Evolutionary conservation across 257 asterid genomes (phyloP).

Genomic region (Lantana camara): DNA sequence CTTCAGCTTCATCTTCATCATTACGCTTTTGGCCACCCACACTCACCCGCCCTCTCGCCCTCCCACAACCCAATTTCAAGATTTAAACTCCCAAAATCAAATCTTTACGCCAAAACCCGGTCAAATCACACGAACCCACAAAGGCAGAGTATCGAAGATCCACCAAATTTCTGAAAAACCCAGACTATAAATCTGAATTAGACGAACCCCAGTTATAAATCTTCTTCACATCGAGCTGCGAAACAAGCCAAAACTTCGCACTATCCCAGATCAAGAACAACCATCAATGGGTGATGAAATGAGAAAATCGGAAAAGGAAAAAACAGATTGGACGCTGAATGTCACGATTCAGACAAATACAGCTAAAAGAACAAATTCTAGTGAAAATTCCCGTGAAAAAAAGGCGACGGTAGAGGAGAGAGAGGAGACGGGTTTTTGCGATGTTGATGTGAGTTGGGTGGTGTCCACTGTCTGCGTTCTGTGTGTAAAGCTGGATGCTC

Average conservation of each 20-base stretch:
- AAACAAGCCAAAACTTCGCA: not conserved
- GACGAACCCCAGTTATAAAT: constrained; percentile 20
- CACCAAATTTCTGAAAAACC: not conserved
- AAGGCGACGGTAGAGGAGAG: not conserved
- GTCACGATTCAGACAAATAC: not conserved
- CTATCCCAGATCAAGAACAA: not conserved
- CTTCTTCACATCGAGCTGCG: not conserved
- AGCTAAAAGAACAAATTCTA: not conserved
- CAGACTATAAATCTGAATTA: not conserved
- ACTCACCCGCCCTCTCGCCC: not conserved
- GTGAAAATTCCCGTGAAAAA: not conserved
- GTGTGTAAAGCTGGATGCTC: too few relatives aligned
- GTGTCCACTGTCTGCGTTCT: not conserved
- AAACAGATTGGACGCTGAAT: not conserved
- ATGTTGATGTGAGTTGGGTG: constrained; percentile 10
- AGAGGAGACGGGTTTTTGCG: not conserved
- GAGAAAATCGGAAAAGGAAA: not conserved
- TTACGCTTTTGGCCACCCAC: not conserved
- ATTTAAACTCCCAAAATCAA: constrained; percentile 11
- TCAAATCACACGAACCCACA: constrained; percentile 21
- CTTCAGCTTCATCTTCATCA: constrained; percentile 52
- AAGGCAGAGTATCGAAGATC: not conserved
- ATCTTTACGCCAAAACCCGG: constrained; percentile 15
- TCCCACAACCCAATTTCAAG: constrained; percentile 3
- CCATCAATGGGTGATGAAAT: not conserved